Base-by-base conservation (phyloP, 352 stramenopile species). In the Peronospora destructor region DNA sequence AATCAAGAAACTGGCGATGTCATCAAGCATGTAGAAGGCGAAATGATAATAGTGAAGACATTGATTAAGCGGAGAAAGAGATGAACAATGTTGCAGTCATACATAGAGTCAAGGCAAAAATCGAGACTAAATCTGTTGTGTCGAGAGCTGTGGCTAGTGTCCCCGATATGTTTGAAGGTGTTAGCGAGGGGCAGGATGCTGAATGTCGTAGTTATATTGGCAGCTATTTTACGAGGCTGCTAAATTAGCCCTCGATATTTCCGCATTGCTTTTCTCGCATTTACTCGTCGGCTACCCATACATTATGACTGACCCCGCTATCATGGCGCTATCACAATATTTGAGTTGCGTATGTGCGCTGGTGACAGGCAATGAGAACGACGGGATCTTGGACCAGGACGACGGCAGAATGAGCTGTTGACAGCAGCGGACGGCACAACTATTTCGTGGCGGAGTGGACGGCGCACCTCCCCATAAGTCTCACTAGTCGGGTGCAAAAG, bases 241-340 rank as follows among this genome's bases (percentile, higher is more conserved):
- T 64, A 8, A 12, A 84, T 13, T 21, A 1, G 34, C 44, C 2
- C 32, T 65, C 13, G 45, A 21, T 21, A 21, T 21, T 21, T 3
- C 19, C 19, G 1, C 19, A 3, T 21, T 21, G 19, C 3, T 73
- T 78, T 52, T 56, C 46, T 28, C 76, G 61, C 45, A 70, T 64
- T 36, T 66, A 55, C 40, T 66, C 69, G 6, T 68, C 64, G 3
- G 65, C 34, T 76, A 19, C 61, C 68, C 21, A 36, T 76, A n/a
- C n/a, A 34, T 55, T 49, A 34, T 89, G 75, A 75, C 48, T 73
- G 29, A 82, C 73, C 13, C 73, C 73, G n/a, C 53, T 82, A 13
- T 84, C 74, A 88, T 26, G 77, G 76, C 34, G 73, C 64, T 11
- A 65, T 85, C 38, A 85, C 86, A 49, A 66, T 78, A 47, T 85